Evolutionary conservation across 257 asterid species (phyloP), one percentile per base, ranked within the genome.

Genomic region (Nicotiana tabacum): DNA sequence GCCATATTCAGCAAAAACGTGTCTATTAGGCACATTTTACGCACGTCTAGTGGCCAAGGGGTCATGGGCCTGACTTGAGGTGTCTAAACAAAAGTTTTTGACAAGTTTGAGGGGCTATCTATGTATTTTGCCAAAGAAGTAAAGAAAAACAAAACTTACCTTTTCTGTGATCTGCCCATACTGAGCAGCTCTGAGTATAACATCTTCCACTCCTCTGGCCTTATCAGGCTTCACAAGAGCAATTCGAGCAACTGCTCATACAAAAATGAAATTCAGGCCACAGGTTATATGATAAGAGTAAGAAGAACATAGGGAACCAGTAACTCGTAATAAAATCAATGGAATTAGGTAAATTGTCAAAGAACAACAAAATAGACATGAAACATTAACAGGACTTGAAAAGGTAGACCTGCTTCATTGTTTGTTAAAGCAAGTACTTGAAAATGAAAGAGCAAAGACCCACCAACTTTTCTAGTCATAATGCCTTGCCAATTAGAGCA

Each of bases 181-280:
- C 65, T 93, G 97, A 77, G 98, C 98, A 83, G 98, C 93, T 88
- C 99, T 88, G 62, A 96, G 83, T 66, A 96, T 89, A 17, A 94
- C 93, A 90, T 96, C 99, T 88, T 96, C 99, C 51, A 94, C 98
- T 66, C 98, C 98, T 88, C 98, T 90, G 81, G 99, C 98, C 90
- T 94, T 96, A 51, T 96, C 98, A 30, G 99, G 98, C 88, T 96
- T 96, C 81, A 96, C 98, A 84, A 96, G 88, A 11, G 99, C 98
- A 84, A 96, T 96, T 82, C 99, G 94, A 85, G 98, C 98, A 88
- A 96, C 98, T 96, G 87, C 84, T 70, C 24, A 80, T 13, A 88
- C n/a, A 78, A 81, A 86, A 60, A 66, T 29, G 76, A 32, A 65
- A 29, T 51, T 6, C 16, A 56, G 30, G 72, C 60, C 33, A 51